A percentile compares a stretch with the other conserved stretches of the same genome.
Conservation (phyloP, 2,329 filamentous ascomycete genomes). For the Leptographium lundbergii region DNA sequence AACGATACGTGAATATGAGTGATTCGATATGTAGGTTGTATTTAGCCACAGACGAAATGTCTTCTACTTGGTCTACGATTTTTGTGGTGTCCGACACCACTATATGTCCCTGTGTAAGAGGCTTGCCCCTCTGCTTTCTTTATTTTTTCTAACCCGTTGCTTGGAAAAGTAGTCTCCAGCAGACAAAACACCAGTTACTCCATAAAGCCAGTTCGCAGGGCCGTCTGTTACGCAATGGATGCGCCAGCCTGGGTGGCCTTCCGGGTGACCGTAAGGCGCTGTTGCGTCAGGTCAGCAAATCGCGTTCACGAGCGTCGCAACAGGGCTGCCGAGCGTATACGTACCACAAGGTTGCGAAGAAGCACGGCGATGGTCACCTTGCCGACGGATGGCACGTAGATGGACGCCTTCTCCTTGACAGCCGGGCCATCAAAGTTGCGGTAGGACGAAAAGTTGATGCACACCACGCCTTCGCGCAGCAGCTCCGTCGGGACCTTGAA, state of each 20-base stretch:
- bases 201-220: background rate
- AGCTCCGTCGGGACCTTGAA: conserved; percentile 83
- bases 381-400: conserved; percentile 93
- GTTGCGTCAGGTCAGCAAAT: background rate
- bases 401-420: conserved; percentile 89
- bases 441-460: conserved; percentile 95
- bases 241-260: background rate
- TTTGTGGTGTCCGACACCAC: background rate
- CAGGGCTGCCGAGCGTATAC: background rate
- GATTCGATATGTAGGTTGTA: background rate
- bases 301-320: background rate
- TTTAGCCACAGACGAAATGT: background rate
- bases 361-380: conserved; percentile 95
- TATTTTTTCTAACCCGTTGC: background rate
- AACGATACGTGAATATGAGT: background rate
- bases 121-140: background rate
- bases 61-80: background rate
- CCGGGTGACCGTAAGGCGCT: conserved; percentile 4
- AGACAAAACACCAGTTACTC: background rate
- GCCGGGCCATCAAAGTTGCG: conserved; percentile 80
- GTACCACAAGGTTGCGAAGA: conserved; percentile 73
- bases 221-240: background rate
- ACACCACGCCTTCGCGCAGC: conserved; percentile 84
- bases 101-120: background rate
- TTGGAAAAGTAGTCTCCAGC: background rate